Conservation (phyloP, 768 basidiomycete species). For the Pleurotus citrinopileatus region DNA sequence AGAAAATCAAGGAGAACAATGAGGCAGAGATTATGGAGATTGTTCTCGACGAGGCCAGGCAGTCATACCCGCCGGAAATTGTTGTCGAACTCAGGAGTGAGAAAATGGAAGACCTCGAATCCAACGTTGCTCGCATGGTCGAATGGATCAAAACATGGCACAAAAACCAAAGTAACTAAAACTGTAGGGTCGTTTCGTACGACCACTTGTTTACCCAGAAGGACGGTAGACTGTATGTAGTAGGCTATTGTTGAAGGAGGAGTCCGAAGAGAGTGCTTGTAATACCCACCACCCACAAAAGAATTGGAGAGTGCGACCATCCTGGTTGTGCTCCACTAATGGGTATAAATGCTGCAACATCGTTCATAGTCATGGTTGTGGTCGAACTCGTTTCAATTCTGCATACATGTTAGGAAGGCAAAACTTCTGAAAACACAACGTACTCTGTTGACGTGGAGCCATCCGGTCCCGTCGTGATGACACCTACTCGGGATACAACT, state of each 20-base stretch:
- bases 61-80: constrained; percentile 82
- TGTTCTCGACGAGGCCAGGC: constrained; percentile 82
- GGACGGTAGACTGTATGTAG: no score
- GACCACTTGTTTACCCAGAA: no score
- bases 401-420: background rate
- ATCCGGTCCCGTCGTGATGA: background rate
- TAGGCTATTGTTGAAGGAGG: background rate
- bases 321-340: background rate
- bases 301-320: background rate
- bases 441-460: background rate
- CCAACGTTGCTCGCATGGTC: constrained; percentile 84
- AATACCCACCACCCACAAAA: background rate
- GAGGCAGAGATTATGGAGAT: constrained; percentile 98
- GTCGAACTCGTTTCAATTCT: background rate
- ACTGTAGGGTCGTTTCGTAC: background rate
- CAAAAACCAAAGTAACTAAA: constrained; percentile 29
- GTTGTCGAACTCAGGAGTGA: constrained; percentile 84
- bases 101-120: constrained; percentile 73
- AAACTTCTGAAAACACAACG: background rate
- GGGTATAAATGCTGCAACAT: background rate
- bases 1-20: constrained; percentile 98
- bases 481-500: background rate
- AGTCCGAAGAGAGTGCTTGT: background rate
- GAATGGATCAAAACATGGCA: constrained; percentile 84
- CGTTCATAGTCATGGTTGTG: background rate